Evolutionary conservation across 1,139 yeast genomes (phyloP).

Genomic region (Suhomyces yuchorum): DNA sequence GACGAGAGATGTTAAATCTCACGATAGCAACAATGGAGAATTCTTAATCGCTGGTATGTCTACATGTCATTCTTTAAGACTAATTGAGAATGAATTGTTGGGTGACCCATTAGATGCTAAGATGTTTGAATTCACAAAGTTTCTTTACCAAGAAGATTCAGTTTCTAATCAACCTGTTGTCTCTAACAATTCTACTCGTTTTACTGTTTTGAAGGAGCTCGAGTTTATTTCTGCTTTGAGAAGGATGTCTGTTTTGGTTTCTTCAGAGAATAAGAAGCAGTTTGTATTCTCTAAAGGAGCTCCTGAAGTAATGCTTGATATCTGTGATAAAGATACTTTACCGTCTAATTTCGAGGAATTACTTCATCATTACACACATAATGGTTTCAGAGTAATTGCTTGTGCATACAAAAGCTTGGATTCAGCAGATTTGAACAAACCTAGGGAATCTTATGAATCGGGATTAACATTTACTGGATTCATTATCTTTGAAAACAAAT

Average conservation of each 20-base stretch:
- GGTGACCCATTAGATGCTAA: slow-evolving; percentile 94
- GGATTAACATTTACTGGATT: slow-evolving; percentile 79
- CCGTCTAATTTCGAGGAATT: slow-evolving; percentile 76
- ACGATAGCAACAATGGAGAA: slow-evolving; percentile 35
- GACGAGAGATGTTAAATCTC: slow-evolving; percentile 8
- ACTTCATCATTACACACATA: slow-evolving; percentile 82
- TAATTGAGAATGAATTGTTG: slow-evolving; percentile 73
- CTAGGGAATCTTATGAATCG: slow-evolving; percentile 66
- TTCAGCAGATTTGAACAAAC: slow-evolving; percentile 17
- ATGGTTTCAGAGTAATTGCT: slow-evolving; percentile 93
- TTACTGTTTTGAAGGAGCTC: slow-evolving; percentile 67
- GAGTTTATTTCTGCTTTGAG: slow-evolving; percentile 85
- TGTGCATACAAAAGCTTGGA: slow-evolving; percentile 68
- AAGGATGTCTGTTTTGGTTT: slow-evolving; percentile 79
- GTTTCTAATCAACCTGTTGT: slow-evolving; percentile 31
- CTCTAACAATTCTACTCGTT: slow-evolving; percentile 32
- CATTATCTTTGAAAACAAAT: slow-evolving; percentile 86
- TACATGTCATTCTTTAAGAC: slow-evolving; percentile 83
- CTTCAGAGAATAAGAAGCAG: slow-evolving; percentile 28
- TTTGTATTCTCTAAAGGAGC: slow-evolving; percentile 88
- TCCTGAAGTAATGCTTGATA: slow-evolving; percentile 87
- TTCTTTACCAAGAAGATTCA: slow-evolving; percentile 71
- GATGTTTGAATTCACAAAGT: slow-evolving; percentile 87
- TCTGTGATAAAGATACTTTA: slow-evolving; percentile 69
- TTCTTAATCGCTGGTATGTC: slow-evolving; percentile 59